phyloP scores from a whole-genome alignment of 768 basidiomycete species.

The Vararia minispora region DNA sequence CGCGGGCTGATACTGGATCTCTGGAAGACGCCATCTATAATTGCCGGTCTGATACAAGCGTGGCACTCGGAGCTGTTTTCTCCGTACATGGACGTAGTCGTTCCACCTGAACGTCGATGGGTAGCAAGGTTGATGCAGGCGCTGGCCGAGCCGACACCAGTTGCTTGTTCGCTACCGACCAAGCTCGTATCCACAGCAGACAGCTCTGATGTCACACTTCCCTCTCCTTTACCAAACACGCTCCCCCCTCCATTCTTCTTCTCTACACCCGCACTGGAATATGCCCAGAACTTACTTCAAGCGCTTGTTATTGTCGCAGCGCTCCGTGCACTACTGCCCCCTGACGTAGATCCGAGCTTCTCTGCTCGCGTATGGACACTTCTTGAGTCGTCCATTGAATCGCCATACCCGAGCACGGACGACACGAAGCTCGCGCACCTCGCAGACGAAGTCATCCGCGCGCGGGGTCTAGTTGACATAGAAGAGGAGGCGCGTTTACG shows the following conservation, averaged over 20 bases:
- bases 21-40: conserved; percentile 30
- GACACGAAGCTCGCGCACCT: conserved; percentile 54
- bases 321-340: conserved; percentile 41
- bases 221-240: conserved; percentile 22
- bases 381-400: conserved; percentile 44
- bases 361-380: conserved; percentile 55
- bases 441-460: conserved; percentile 62
- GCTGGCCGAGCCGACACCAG: conserved; percentile 32
- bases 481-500: conserved; percentile 45
- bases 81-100: conserved; percentile 8
- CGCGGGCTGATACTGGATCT: conserved; percentile 39
- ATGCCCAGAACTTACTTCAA: conserved; percentile 59
- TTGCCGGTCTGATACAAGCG: conserved; percentile 18
- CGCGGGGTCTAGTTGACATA: conserved; percentile 25
- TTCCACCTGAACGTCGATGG: conserved; percentile 25
- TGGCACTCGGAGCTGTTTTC: conserved; percentile 16
- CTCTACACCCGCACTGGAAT: conserved; percentile 38
- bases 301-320: conserved; percentile 57
- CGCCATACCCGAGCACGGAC: conserved; percentile 20
- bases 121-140: conserved; percentile 35
- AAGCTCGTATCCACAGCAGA: conserved; percentile 8
- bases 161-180: conserved; percentile 14
- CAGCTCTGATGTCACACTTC: not conserved
- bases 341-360: conserved; percentile 25
- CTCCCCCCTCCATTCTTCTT: conserved; percentile 64